These are phyloP conservation scores for Debaryomyces prosopidis DNA, from an alignment of 805 yeast genomes.

Conservation along the genomic window DNA sequence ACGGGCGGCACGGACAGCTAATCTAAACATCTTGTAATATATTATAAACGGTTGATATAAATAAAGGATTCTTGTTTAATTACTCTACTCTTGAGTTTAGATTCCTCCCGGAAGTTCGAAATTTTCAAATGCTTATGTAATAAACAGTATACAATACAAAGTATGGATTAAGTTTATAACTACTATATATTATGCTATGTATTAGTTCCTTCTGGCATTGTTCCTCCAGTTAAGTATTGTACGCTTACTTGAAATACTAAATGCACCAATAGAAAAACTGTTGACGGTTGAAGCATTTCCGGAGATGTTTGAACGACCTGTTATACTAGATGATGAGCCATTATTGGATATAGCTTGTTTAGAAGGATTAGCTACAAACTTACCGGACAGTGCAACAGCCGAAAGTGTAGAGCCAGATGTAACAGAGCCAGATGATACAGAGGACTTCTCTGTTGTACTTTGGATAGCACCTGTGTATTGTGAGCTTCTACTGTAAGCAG, in stretches of 20 bases:
- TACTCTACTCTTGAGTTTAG: not conserved
- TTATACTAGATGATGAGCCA: conserved; percentile 19
- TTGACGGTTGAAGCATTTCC: conserved; percentile 8
- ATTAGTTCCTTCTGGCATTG: not conserved
- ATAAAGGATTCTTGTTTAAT: too few species aligned
- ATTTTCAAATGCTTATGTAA: conserved; percentile 4
- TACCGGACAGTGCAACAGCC: conserved; percentile 6
- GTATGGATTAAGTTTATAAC: too few species aligned
- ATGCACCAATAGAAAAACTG: conserved; percentile 10
- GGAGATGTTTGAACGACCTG: conserved; percentile 22
- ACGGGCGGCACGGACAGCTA: conserved; percentile 46
- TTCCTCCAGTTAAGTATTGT: conserved; percentile 40
- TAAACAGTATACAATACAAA: not conserved
- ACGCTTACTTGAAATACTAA: conserved; percentile 10
- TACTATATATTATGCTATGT: not conserved
- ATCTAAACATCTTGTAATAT: conserved; percentile 48
- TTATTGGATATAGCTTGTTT: conserved; percentile 6
- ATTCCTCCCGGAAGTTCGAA: not conserved
- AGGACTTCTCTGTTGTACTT: conserved; percentile 5
- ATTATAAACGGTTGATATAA: too few species aligned
- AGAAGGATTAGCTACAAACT: conserved; percentile 7
- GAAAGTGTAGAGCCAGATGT: too few species aligned
- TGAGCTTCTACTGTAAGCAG: conserved; percentile 23
- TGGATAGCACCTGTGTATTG: conserved; percentile 9
- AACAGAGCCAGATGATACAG: conserved; percentile 4